Percentiles rank a stretch among this genome's conserved stretches.
Conservation (phyloP, 805 yeast genomes). For the Torulaspora maleeae region DNA sequence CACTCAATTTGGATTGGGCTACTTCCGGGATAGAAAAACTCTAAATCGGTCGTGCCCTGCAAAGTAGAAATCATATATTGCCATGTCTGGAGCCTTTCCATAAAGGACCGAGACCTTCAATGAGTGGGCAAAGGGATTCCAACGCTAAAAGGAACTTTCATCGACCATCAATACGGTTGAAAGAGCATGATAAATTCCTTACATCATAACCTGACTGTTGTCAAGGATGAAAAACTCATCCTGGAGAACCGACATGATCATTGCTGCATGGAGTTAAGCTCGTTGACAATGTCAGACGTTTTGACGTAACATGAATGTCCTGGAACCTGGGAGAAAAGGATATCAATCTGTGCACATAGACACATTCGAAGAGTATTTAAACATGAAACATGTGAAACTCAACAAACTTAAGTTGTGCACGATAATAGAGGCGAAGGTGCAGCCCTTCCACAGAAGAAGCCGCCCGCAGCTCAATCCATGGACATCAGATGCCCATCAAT, state of each 20-base stretch:
- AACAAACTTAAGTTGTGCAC: conserved; percentile 36
- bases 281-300: neutral
- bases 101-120: neutral
- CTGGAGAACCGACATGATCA: neutral
- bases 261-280: neutral
- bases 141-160: neutral
- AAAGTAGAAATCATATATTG: neutral
- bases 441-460: neutral
- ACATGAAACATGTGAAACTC: conserved; percentile 13
- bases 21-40: conserved; percentile 7
- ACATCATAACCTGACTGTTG: neutral
- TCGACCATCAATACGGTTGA: neutral
- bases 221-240: conserved; percentile 8
- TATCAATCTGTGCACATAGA: conserved; percentile 33
- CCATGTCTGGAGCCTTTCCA: neutral
- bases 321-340: conserved; percentile 12
- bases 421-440: neutral
- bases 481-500: neutral
- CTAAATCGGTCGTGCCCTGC: conserved; percentile 1
- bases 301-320: conserved; percentile 4
- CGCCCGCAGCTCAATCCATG: neutral
- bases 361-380: conserved; percentile 32
- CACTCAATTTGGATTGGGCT: neutral
- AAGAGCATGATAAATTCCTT: neutral
- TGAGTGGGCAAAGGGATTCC: conserved; percentile 7